A percentile compares a stretch with the other conserved stretches of the same genome.
phyloP scores from a whole-genome alignment of 768 basidiomycete genomes.

The Kwoniella botswanensis region DNA sequence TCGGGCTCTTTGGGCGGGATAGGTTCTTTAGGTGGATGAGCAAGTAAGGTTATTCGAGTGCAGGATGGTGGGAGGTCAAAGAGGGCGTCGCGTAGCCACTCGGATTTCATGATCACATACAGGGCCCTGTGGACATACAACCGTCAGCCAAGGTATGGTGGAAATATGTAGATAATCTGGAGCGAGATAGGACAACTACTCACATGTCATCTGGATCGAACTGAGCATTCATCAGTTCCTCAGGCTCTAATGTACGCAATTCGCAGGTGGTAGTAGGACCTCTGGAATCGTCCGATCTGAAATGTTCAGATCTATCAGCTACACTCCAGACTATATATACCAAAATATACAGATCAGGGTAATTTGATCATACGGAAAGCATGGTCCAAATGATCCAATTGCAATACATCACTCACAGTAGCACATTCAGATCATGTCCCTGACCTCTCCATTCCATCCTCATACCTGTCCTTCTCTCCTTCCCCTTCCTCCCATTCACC shows the following conservation, averaged over 20 bases:
- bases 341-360: no score
- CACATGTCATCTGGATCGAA: constrained; percentile 74
- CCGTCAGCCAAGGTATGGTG: not conserved
- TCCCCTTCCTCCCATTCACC: constrained; percentile 14
- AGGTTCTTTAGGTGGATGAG: constrained; percentile 65
- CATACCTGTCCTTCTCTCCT: constrained; percentile 75
- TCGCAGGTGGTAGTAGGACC: constrained; percentile 55
- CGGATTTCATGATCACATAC: constrained; percentile 90
- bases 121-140: constrained; percentile 63
- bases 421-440: constrained; percentile 76
- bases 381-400: not conserved
- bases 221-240: constrained; percentile 76
- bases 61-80: constrained; percentile 88
- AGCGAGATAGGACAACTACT: constrained; percentile 31
- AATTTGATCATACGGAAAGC: no score
- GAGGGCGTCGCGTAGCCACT: constrained; percentile 90
- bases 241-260: constrained; percentile 73
- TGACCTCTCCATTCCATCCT: constrained; percentile 78
- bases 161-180: not conserved
- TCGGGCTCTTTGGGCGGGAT: constrained; percentile 13
- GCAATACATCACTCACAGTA: constrained; percentile 67
- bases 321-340: no score
- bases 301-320: not conserved
- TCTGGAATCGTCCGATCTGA: constrained; percentile 46
- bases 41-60: constrained; percentile 80